Evolutionary conservation across 1,139 yeast genomes (phyloP).

Genomic region (Kodamaea sp.): DNA sequence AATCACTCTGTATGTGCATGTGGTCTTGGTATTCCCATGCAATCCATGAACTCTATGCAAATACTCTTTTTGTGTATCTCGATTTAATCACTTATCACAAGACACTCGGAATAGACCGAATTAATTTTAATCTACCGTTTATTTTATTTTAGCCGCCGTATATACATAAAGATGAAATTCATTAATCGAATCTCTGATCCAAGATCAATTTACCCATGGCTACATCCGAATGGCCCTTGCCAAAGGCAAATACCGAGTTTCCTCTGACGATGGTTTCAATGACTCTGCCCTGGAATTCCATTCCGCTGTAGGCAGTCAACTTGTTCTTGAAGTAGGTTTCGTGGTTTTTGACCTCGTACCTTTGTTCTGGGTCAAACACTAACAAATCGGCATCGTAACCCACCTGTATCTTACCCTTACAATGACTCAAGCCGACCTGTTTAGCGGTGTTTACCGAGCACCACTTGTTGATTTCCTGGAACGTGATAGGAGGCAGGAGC

Average conservation of each 20-base stretch:
- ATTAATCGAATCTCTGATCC: conserved; percentile 46
- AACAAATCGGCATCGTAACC: conserved; percentile 90
- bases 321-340: conserved; percentile 78
- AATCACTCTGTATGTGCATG: too few relatives aligned
- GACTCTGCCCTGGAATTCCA: conserved; percentile 67
- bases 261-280: conserved; percentile 81
- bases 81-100: too few relatives aligned
- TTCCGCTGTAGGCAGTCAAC: conserved; percentile 81
- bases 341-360: conserved; percentile 57
- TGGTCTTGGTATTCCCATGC: too few relatives aligned
- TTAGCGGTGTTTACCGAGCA: conserved; percentile 80
- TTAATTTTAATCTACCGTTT: not conserved
- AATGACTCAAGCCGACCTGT: conserved; percentile 75
- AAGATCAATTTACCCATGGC: conserved; percentile 63
- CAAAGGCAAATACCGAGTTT: conserved; percentile 56
- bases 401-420: conserved; percentile 67
- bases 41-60: too few relatives aligned
- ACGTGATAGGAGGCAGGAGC: conserved; percentile 51
- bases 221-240: conserved; percentile 54
- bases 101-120: too few relatives aligned
- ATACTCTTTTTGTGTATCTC: too few relatives aligned
- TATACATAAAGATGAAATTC: not conserved
- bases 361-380: conserved; percentile 66
- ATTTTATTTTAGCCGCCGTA: not conserved
- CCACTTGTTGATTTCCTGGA: conserved; percentile 72